Conservation (phyloP, 163 green algal genomes). For the Chloroidium sp. region DNA sequence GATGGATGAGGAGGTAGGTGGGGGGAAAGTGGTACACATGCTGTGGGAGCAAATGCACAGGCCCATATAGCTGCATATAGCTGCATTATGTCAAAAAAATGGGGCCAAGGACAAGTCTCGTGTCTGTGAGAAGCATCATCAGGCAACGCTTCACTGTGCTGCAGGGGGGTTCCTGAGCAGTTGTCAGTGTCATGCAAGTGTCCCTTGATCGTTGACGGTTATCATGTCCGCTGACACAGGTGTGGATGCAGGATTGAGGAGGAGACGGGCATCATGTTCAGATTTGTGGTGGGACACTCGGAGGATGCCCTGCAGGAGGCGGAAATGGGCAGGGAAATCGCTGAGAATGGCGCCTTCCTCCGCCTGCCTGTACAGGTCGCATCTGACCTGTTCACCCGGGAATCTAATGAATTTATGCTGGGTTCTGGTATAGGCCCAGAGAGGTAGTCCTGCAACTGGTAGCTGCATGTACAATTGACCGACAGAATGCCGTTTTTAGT, state of each 20-base stretch:
- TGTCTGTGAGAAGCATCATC: too few relatives aligned
- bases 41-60: too few relatives aligned
- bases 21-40: too few relatives aligned
- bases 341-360: slow-evolving; percentile 30
- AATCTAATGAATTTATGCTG: not conserved
- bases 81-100: too few relatives aligned
- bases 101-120: too few relatives aligned
- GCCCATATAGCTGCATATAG: too few relatives aligned
- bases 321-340: slow-evolving; percentile 21
- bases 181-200: not conserved
- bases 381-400: not conserved
- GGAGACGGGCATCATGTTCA: slow-evolving; percentile 28
- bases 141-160: not conserved
- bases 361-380: slow-evolving; percentile 22
- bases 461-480: too few relatives aligned
- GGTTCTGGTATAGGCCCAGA: not conserved
- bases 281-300: slow-evolving; percentile 52
- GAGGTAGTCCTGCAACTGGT: not conserved
- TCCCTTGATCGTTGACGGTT: not conserved
- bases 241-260: slow-evolving; percentile 22
- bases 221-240: not conserved
- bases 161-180: not conserved
- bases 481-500: not conserved
- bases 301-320: slow-evolving; percentile 14
- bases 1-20: too few relatives aligned